phyloP scores from a whole-genome alignment of 148 eudicot species.

The Persicaria maculosa region DNA sequence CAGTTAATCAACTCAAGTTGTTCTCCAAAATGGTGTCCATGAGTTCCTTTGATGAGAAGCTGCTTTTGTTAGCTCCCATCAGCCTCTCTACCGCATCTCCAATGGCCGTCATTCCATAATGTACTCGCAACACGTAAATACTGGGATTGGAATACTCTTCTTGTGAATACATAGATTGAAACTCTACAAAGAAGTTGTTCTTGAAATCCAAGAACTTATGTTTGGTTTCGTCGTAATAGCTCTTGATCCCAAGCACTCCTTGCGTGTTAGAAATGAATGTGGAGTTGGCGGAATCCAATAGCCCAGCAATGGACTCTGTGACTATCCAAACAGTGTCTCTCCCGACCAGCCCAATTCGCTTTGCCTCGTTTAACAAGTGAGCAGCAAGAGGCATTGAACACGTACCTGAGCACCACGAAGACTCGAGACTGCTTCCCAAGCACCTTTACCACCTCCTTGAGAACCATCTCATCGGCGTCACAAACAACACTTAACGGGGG shows the following conservation, averaged over 20 bases:
- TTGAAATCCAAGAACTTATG: conserved; percentile 18
- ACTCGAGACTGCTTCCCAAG: conserved; percentile 32
- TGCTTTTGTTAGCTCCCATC: background rate
- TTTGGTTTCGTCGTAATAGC: conserved; percentile 17
- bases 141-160: conserved; percentile 25
- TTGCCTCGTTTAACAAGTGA: conserved; percentile 35
- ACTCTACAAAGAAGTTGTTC: conserved; percentile 15
- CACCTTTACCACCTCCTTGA: conserved; percentile 22
- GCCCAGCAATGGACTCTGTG: conserved; percentile 20
- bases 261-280: conserved; percentile 27
- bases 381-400: conserved; percentile 23
- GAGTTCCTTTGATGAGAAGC: background rate
- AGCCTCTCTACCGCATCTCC: conserved; percentile 14
- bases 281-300: conserved; percentile 25
- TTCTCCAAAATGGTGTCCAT: background rate
- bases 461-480: conserved; percentile 19
- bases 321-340: conserved; percentile 37
- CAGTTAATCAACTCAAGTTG: conserved; percentile 20
- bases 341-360: conserved; percentile 32
- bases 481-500: conserved; percentile 20
- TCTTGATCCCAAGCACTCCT: conserved; percentile 36
- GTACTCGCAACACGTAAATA: conserved; percentile 35
- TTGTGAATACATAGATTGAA: conserved; percentile 18
- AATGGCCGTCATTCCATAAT: conserved; percentile 26
- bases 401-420: conserved; percentile 31